Conservation (phyloP, 116 monocot genomes). For the Phalaenopsis hybrid region DNA sequence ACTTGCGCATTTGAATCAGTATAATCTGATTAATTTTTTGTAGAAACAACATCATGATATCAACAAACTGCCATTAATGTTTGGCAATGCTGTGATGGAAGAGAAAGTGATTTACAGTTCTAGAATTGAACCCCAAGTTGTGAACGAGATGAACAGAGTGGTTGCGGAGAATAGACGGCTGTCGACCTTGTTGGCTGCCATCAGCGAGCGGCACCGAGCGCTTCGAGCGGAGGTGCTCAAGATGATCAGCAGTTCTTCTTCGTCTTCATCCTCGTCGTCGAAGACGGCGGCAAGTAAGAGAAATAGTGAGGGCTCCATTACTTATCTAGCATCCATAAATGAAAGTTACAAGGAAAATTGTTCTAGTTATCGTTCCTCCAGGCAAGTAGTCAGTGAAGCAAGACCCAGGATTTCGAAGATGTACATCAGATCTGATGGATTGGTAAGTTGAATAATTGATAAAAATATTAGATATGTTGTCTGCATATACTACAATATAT, state of each 20-base stretch:
- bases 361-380: constrained; percentile 1
- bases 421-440: constrained; percentile 28
- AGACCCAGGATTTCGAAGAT: constrained; percentile 30
- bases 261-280: constrained; percentile 1
- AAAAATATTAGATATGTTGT: too few species aligned
- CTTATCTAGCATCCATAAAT: background rate
- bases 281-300: constrained; percentile 24
- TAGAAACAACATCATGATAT: background rate
- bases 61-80: background rate
- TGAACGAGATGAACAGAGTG: constrained; percentile 26
- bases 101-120: background rate
- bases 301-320: background rate
- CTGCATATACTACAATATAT: too few species aligned
- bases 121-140: constrained; percentile 8
- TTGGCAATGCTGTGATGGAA: background rate
- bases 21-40: background rate
- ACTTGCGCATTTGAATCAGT: too few species aligned
- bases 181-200: constrained; percentile 15
- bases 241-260: background rate
- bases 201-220: constrained; percentile 21
- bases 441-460: constrained; percentile 14
- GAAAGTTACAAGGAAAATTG: constrained; percentile 20
- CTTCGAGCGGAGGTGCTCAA: constrained; percentile 22
- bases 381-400: constrained; percentile 18
- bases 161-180: constrained; percentile 38